Conservation (phyloP, 2,329 filamentous ascomycete genomes). For the Colletotrichum siamense region DNA sequence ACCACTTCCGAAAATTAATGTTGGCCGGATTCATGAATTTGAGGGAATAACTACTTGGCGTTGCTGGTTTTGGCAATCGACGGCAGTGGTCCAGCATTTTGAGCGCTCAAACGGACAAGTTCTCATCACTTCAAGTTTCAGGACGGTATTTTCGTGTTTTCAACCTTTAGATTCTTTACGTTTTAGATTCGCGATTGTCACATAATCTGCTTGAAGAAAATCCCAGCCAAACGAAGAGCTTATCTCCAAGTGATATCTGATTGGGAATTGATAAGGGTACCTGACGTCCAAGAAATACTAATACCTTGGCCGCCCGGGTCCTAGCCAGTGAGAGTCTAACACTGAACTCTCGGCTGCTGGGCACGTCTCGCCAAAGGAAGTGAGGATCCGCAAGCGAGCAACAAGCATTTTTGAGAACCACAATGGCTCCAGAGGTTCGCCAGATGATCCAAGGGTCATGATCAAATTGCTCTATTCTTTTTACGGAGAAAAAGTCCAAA, state of each 20-base stretch:
- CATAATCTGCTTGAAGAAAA: background rate
- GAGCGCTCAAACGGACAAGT: background rate
- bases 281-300: constrained; percentile 7
- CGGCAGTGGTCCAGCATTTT: background rate
- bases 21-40: background rate
- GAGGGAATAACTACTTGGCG: too few species aligned
- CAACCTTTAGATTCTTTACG: background rate
- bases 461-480: fast-evolving
- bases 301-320: constrained; percentile 1
- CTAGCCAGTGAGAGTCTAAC: background rate
- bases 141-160: background rate
- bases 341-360: background rate
- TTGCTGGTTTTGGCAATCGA: background rate
- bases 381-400: background rate
- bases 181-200: background rate
- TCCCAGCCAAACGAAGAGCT: fast-evolving
- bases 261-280: constrained; percentile 16
- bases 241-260: background rate
- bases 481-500: background rate
- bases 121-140: background rate
- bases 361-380: background rate
- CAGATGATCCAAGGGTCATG: background rate
- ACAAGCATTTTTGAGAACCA: background rate
- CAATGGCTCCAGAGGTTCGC: background rate
- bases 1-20: fast-evolving